phyloP scores from a whole-genome alignment of 2,329 filamentous ascomycete genomes.

The Didymellaceae sp. region DNA sequence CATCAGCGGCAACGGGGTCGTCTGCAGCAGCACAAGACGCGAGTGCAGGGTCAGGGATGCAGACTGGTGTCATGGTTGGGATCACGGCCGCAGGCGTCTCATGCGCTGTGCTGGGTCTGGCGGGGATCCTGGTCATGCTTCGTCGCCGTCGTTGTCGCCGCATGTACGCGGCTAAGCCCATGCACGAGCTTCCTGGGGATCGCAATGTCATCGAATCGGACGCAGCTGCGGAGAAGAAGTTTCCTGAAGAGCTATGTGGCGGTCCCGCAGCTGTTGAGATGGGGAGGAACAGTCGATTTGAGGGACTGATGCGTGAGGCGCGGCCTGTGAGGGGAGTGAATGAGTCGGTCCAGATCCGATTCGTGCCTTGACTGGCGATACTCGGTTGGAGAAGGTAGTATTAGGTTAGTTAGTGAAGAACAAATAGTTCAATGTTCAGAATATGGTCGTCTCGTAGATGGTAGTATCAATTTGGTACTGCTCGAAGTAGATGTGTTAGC shows the following conservation, averaged over 20 bases:
- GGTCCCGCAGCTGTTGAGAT: slow-evolving; percentile 29
- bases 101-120: slow-evolving; percentile 18
- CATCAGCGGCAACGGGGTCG: not conserved
- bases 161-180: not conserved
- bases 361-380: not conserved
- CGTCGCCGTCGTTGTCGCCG: slow-evolving; percentile 3
- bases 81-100: slow-evolving; percentile 24
- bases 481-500: slow-evolving; percentile 4
- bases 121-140: slow-evolving; percentile 18
- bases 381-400: not conserved
- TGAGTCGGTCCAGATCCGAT: slow-evolving; percentile 1
- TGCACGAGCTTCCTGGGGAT: slow-evolving; percentile 30
- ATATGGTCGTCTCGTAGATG: slow-evolving; percentile 3
- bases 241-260: slow-evolving; percentile 23
- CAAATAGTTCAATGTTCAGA: not conserved
- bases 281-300: slow-evolving; percentile 29
- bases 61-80: slow-evolving; percentile 26
- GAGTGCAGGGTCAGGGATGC: not conserved
- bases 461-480: slow-evolving; percentile 20
- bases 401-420: not conserved
- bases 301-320: slow-evolving; percentile 7
- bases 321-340: not conserved
- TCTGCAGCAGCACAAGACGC: slow-evolving; percentile 10
- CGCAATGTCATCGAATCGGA: slow-evolving; percentile 19
- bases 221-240: slow-evolving; percentile 15